These are phyloP conservation scores for Paramarasmius palmivorus DNA, from an alignment of 1,284 basidiomycete species.

Conservation along the genomic window DNA sequence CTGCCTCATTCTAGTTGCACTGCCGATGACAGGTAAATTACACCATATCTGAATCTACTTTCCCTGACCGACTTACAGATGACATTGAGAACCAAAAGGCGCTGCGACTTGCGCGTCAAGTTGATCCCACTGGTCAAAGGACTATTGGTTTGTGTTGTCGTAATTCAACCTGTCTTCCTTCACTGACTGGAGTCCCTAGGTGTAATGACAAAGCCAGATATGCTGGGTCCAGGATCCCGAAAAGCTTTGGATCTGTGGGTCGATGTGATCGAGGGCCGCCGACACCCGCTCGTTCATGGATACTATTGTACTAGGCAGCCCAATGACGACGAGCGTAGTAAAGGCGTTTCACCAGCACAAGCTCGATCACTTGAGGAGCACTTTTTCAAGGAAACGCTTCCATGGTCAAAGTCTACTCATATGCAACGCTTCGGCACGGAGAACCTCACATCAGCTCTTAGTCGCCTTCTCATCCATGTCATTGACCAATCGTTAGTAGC, in stretches of 20 bases:
- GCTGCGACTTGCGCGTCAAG: constrained; percentile 31
- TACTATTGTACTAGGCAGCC: constrained; percentile 39
- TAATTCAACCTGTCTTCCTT: neutral
- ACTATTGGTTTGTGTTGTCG: constrained; percentile 33
- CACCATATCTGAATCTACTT: neutral
- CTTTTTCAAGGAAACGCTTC: constrained; percentile 30
- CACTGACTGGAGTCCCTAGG: constrained; percentile 24
- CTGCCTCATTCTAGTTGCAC: constrained; percentile 38
- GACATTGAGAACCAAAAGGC: constrained; percentile 45
- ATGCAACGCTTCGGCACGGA: constrained; percentile 33
- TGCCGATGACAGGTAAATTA: constrained; percentile 38
- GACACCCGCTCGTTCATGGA: constrained; percentile 31
- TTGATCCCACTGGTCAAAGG: constrained; percentile 32
- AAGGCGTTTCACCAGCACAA: constrained; percentile 22
- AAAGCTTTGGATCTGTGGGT: constrained; percentile 30
- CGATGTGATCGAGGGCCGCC: constrained; percentile 33
- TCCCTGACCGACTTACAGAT: constrained; percentile 31
- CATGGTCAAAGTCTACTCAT: constrained; percentile 25
- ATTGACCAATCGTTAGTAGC: constrained; percentile 30
- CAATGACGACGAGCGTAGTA: constrained; percentile 29
- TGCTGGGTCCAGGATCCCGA: constrained; percentile 27
- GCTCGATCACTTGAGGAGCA: constrained; percentile 27
- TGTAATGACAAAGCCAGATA: constrained; percentile 41
- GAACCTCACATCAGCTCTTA: constrained; percentile 31
- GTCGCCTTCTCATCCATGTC: constrained; percentile 30